Evolutionary conservation across 164 flowering plant species (phyloP), one percentile per base, ranked within the genome.

Genomic region (Chimonanthus praecox): DNA sequence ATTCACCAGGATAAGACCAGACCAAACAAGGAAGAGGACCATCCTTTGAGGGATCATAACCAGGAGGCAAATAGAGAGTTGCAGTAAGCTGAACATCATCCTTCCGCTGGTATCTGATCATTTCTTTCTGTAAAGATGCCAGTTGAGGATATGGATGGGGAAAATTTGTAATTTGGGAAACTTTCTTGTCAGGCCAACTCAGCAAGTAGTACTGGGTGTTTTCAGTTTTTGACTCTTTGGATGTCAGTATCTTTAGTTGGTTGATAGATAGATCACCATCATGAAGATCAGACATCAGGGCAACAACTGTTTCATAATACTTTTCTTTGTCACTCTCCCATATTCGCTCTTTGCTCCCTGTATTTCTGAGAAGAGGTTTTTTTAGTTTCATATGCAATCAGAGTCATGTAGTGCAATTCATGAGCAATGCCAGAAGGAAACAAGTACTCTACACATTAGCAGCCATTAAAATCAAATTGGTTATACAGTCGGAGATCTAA

Each of bases 1-100:
- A 95, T 80, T 95, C 99, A 75, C 97, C 97, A 67, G 99, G 99
- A 73, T 95, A 95, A 71, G 99, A 93, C 99, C 99, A 95, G 49
- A 93, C 76, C 78, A 95, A 77, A 81, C 98, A 95, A 9, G 99
- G 98, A 81, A 92, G 96, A 68, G 99, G 94, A 18, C 99, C 98
- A 83, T 95, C 99, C 79, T 84, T 89, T 51, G 88, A 74, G 68
- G 97, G 85, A 80, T 92, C 95, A 83, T 92, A 95, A 71, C 81
- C 86, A 71, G 99, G 99, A 70, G 99, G 97, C 76, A 95, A 80
- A 78, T 93, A 95, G 49, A 95, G 80, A 68, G 99, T 95, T 70
- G 98, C 98, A 62, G 98, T 95, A 70, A 95, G 97, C 74, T 95
- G 97, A 71, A 95, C 98, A 64, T 97, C 99, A 80, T 95, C 99